Evolutionary conservation across 768 basidiomycete species (phyloP), one percentile per base, ranked within the genome.

Genomic region (Boletus rex-veris): DNA sequence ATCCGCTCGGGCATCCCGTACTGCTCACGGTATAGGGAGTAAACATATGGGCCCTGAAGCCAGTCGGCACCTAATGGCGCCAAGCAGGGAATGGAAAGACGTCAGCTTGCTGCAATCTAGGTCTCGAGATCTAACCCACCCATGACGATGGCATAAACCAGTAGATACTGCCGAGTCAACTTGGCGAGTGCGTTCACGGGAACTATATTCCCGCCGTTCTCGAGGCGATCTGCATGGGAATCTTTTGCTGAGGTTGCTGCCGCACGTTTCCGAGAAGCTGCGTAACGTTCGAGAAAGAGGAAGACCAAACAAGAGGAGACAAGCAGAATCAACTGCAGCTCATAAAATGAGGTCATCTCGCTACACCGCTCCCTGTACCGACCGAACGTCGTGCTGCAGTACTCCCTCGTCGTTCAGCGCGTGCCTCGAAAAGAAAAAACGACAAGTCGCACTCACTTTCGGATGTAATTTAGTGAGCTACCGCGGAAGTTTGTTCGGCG

Each of bases 31-130:
- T 89, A 90, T 0, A 90, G 71, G 15, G 86, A 86, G 60, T 88
- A 90, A 0, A 90, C 75, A 61, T 90, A 90, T 15, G 88, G 88
- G 0, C 88, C 88, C 67, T 90, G 86, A 14, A 90, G 74, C 86
- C 88, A 88, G 67, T 90, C 86, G 37, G 86, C 84, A 53, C 82
- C 86, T 88, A 60, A 36, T 45, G 12, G 38, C 30, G 43, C 35
- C 19, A 16, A 26, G 51, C 54, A 39, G 48, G 24, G n/a, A 48
- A 35, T 31, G 15, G 2, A 5, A 47, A 38, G 28, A 44, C 19
- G 31, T 59, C 19, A 59, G 53, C 30, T 19, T 5, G 41, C 24
- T 45, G 52, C 31, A 37, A 12, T 5, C 14, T 18, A 28, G 21
- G 15, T 3, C 1, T 7, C 11, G 15, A 33, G 8, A 37, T 14